These are phyloP conservation scores for Dalbergia cochinchinensis DNA, from an alignment of 306 rosid genomes.

Conservation along the genomic window DNA sequence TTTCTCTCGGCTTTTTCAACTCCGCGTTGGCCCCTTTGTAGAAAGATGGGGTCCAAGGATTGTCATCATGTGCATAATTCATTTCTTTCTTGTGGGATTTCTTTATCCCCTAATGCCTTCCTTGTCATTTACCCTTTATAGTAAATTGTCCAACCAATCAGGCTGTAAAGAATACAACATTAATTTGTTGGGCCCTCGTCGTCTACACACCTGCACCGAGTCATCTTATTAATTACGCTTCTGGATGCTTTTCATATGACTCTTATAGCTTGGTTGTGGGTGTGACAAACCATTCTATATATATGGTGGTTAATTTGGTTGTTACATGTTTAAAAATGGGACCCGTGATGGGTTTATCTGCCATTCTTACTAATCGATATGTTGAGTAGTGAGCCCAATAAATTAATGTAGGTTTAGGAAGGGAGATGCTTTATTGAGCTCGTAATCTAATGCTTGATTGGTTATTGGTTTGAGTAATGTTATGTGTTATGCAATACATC, in stretches of 20 bases:
- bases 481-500: too few species aligned
- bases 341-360: neutral
- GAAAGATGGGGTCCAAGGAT: constrained; percentile 13
- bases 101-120: neutral
- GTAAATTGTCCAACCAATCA: constrained; percentile 14
- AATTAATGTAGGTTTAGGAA: neutral
- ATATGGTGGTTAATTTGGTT: neutral
- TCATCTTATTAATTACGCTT: neutral
- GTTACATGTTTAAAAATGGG: neutral
- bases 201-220: neutral
- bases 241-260: neutral
- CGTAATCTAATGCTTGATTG: constrained; percentile 15
- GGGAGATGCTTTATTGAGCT: neutral
- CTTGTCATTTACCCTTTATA: neutral
- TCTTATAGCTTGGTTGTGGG: neutral
- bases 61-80: neutral
- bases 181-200: neutral
- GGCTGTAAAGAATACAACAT: constrained; percentile 1
- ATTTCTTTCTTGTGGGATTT: neutral
- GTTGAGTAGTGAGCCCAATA: neutral
- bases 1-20: neutral
- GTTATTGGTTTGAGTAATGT: neutral
- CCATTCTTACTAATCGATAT: neutral
- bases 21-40: constrained; percentile 2
- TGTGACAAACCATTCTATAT: neutral